phyloP scores from a whole-genome alignment of 306 rosid genomes.

The Nissolia schottii region DNA sequence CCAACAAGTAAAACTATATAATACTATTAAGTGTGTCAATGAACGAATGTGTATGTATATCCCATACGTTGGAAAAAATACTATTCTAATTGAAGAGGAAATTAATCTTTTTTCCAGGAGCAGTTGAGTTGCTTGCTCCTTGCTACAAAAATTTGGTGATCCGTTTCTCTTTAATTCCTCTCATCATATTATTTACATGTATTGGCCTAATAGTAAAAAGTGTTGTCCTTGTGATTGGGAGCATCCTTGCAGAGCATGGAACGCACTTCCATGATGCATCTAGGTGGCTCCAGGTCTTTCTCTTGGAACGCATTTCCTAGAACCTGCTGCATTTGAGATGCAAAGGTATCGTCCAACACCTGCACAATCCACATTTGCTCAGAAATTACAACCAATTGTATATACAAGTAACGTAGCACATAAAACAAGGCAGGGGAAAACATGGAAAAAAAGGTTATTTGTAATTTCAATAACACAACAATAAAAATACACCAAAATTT shows the following conservation, averaged over 20 bases:
- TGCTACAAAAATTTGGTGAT: slow-evolving; percentile 48
- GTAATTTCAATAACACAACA: background rate
- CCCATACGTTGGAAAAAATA: background rate
- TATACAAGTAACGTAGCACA: background rate
- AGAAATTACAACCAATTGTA: background rate
- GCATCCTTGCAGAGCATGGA: slow-evolving; percentile 90
- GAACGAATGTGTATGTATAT: background rate
- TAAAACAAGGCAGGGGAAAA: background rate
- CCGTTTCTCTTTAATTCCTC: slow-evolving; percentile 2
- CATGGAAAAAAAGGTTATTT: background rate
- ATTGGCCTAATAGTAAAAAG: slow-evolving; percentile 47
- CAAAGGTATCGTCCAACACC: slow-evolving; percentile 87
- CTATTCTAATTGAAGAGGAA: slow-evolving; percentile 6
- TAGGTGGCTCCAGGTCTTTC: slow-evolving; percentile 77
- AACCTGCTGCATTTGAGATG: slow-evolving; percentile 87
- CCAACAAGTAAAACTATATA: background rate
- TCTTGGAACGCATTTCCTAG: slow-evolving; percentile 83
- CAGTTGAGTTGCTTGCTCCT: slow-evolving; percentile 75
- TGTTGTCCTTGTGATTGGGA: slow-evolving; percentile 55
- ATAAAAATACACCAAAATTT: no score
- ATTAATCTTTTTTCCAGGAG: slow-evolving; percentile 25
- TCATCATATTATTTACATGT: slow-evolving; percentile 35
- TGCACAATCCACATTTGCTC: slow-evolving; percentile 22
- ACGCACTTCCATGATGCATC: slow-evolving; percentile 85
- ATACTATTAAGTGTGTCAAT: slow-evolving; percentile 15